A percentile compares a stretch with the other conserved stretches of the same genome.
phyloP scores from a whole-genome alignment of 1,284 basidiomycete species.

The Cryptococcus sp. region DNA sequence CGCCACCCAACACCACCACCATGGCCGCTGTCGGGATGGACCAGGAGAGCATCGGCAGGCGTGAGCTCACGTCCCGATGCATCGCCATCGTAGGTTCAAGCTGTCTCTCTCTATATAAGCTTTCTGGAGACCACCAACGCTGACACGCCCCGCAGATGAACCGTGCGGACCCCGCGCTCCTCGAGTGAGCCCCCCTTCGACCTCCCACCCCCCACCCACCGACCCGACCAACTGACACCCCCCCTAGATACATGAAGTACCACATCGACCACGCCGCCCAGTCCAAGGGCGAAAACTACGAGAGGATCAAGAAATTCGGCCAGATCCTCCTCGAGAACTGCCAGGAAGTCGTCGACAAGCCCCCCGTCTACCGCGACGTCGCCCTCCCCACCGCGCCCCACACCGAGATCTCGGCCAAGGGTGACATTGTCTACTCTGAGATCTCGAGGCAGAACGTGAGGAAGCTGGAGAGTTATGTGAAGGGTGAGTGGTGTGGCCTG shows the following conservation, averaged over 20 bases:
- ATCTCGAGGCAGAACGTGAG: constrained; percentile 92
- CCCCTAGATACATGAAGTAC: constrained; percentile 81
- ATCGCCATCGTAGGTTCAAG: constrained; percentile 64
- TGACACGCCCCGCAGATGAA: constrained; percentile 61
- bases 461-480: constrained; percentile 95
- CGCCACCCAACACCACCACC: constrained; percentile 5
- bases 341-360: constrained; percentile 43
- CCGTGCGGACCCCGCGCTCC: constrained; percentile 83
- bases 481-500: constrained; percentile 50
- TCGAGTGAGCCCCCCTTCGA: constrained; percentile 52
- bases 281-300: constrained; percentile 82
- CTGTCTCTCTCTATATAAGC: neutral
- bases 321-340: constrained; percentile 90
- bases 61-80: constrained; percentile 92
- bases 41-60: constrained; percentile 38
- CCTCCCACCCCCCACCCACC: neutral
- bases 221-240: constrained; percentile 10
- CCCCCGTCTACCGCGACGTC: constrained; percentile 58
- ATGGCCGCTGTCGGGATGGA: constrained; percentile 39
- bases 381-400: constrained; percentile 97
- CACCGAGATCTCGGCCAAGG: constrained; percentile 87
- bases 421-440: constrained; percentile 92
- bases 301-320: constrained; percentile 92
- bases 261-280: constrained; percentile 82
- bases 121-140: neutral